These are phyloP conservation scores for Graphilbum ipis-grandicollis DNA, from an alignment of 2,329 filamentous ascomycete genomes.

Conservation along the genomic window DNA sequence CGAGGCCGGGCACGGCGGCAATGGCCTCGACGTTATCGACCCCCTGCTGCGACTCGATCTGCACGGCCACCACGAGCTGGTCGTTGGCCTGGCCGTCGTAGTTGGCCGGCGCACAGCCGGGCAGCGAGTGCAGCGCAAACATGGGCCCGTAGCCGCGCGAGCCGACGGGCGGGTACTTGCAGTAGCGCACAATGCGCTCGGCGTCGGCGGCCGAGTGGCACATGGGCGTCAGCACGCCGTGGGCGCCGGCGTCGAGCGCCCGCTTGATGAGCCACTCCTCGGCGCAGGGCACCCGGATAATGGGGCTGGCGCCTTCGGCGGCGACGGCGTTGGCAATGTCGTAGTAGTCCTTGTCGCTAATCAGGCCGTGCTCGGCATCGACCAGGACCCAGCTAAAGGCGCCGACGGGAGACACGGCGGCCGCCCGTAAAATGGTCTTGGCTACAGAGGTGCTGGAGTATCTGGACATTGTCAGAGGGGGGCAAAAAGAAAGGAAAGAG, in stretches of 20 bases:
- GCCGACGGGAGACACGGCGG: slow-evolving; percentile 2
- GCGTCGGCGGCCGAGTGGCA: slow-evolving; percentile 12
- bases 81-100: slow-evolving; percentile 18
- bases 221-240: slow-evolving; percentile 36
- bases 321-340: slow-evolving; percentile 18
- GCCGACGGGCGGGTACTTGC: slow-evolving; percentile 10
- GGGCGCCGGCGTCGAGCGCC: slow-evolving; percentile 40
- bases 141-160: slow-evolving; percentile 15
- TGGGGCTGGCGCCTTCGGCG: slow-evolving; percentile 19
- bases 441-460: slow-evolving; percentile 7
- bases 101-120: slow-evolving; percentile 12
- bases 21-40: slow-evolving; percentile 25
- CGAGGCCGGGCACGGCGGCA: slow-evolving; percentile 20
- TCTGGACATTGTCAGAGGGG: slow-evolving; percentile 1
- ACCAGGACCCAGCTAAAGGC: slow-evolving; percentile 16
- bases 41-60: slow-evolving; percentile 22
- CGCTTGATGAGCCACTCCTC: slow-evolving; percentile 46
- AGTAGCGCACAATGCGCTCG: slow-evolving; percentile 9
- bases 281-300: slow-evolving; percentile 32
- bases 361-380: slow-evolving; percentile 21
- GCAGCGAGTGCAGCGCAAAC: slow-evolving; percentile 12
- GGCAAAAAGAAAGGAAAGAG: background rate
- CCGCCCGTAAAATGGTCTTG: slow-evolving; percentile 8
- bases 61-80: slow-evolving; percentile 16
- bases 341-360: slow-evolving; percentile 19